Conservation (phyloP, 768 basidiomycete genomes). For the Hygrocybe punicea region DNA sequence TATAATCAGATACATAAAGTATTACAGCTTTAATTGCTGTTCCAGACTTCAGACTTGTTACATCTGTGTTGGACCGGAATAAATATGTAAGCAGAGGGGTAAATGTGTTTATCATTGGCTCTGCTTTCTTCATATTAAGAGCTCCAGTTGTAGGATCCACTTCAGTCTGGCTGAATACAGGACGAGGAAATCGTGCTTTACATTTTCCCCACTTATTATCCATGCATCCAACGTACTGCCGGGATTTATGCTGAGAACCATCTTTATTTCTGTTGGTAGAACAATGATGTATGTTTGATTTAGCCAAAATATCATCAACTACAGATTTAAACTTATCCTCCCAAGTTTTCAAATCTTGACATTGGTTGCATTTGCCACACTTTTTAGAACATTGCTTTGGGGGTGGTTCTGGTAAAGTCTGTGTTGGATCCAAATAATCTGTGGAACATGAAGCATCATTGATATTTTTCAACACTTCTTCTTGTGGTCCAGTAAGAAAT, state of each 20-base stretch:
- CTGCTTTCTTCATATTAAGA: conserved; percentile 29
- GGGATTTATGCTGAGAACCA: conserved; percentile 12
- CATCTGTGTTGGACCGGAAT: conserved; percentile 37
- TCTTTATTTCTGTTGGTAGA: conserved; percentile 13
- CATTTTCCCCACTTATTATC: conserved; percentile 30
- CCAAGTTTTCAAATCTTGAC: conserved; percentile 14
- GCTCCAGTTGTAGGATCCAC: conserved; percentile 28
- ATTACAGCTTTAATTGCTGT: conserved; percentile 35
- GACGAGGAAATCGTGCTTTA: conserved; percentile 34
- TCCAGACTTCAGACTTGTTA: conserved; percentile 32
- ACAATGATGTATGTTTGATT: conserved; percentile 32
- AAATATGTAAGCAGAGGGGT: conserved; percentile 27
- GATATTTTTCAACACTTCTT: conserved; percentile 17
- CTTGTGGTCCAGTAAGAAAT: conserved; percentile 27
- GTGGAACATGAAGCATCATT: neutral
- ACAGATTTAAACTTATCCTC: conserved; percentile 14
- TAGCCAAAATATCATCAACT: conserved; percentile 25
- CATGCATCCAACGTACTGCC: conserved; percentile 17
- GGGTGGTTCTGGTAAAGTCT: conserved; percentile 19
- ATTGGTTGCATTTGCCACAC: conserved; percentile 7
- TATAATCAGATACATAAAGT: conserved; percentile 37
- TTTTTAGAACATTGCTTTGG: conserved; percentile 14
- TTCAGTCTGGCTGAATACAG: conserved; percentile 13
- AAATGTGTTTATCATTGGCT: conserved; percentile 34
- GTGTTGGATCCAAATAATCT: conserved; percentile 20